Base-by-base conservation (phyloP, 2,329 filamentous ascomycete genomes). In the Dothideomycetes sp. region DNA sequence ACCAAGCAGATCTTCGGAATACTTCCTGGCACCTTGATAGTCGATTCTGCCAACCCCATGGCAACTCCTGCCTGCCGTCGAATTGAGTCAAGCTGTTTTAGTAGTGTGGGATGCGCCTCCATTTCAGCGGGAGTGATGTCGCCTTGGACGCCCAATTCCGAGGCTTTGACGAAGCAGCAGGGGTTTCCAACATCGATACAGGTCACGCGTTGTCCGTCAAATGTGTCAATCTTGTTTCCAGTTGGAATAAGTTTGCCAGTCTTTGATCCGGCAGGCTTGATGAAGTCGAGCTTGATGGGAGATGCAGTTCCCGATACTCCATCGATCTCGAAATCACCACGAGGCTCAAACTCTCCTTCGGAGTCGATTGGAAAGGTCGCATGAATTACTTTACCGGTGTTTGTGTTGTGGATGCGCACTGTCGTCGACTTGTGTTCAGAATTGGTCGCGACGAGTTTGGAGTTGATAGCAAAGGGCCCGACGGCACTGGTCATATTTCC, bases 341-440 rank as follows among this genome's bases (percentile, higher is more conserved):
- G 42, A 5, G 60, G 56, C 10, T 44, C 47, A 11, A 65, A 60
- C 2, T 64, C 64, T 2, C 71, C 64, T 42, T 73, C 64, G 0
- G 60, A 65, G n/a, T n/a, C n/a, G 2, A 79, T 64, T 0, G 63
- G 59, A 47, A 83, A 82, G 0, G 62, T 70, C 1, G 73, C 68
- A 31, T 70, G 58, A 41, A 84, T 74, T 18, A 78, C 55, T 52
- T 84, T 84, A 14, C 61, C 60, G 0, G 81, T 86, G 49, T 86
- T 86, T 1, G 79, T 84, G 54, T 87, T 86, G 50, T 71, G 67
- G 29, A 85, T 75, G 40, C 71, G 64, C 10, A 85, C 70, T 0
- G 62, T 71, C 2, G 65, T 61, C 42, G 57, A 54, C 8, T 51
- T 52, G 15, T 56, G 52, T 3, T 48, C 56, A 34, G 52, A 61